A percentile compares a stretch with the other conserved stretches of the same genome.
phyloP scores from a whole-genome alignment of 2,329 filamentous ascomycete species.

The Raffaelea arxii region DNA sequence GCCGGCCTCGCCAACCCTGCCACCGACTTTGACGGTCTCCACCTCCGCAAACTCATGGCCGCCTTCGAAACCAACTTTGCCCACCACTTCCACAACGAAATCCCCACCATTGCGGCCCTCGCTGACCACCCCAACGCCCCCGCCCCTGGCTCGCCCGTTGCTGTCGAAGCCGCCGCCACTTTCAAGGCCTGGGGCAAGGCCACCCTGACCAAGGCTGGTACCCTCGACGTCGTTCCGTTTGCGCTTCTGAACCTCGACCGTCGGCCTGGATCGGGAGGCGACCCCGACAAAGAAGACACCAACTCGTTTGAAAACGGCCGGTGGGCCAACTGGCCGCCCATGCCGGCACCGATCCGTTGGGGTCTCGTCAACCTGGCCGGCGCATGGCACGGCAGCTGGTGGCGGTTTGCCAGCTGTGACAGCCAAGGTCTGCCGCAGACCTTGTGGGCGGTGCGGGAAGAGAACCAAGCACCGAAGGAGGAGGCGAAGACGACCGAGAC shows the following conservation, averaged over 20 bases:
- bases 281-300: too few relatives aligned
- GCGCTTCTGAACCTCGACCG: constrained; percentile 54
- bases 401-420: constrained; percentile 58
- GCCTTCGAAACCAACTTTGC: constrained; percentile 41
- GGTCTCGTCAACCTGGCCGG: constrained; percentile 49
- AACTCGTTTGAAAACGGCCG: constrained; percentile 42
- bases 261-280: too few relatives aligned
- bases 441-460: constrained; percentile 35
- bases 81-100: constrained; percentile 46
- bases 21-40: constrained; percentile 31
- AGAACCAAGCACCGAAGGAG: too few relatives aligned
- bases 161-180: constrained; percentile 32
- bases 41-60: constrained; percentile 39
- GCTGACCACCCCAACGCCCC: constrained; percentile 42
- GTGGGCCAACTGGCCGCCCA: constrained; percentile 56
- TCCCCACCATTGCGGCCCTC: constrained; percentile 39
- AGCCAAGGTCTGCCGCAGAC: constrained; percentile 39
- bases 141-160: constrained; percentile 31
- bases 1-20: constrained; percentile 27
- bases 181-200: constrained; percentile 55
- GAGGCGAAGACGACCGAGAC: too few relatives aligned
- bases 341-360: constrained; percentile 51
- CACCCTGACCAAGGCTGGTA: constrained; percentile 51
- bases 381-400: constrained; percentile 45
- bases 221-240: constrained; percentile 52